Base-by-base conservation (phyloP, 2,329 filamentous ascomycete genomes). In the Coniochaeta sp. region DNA sequence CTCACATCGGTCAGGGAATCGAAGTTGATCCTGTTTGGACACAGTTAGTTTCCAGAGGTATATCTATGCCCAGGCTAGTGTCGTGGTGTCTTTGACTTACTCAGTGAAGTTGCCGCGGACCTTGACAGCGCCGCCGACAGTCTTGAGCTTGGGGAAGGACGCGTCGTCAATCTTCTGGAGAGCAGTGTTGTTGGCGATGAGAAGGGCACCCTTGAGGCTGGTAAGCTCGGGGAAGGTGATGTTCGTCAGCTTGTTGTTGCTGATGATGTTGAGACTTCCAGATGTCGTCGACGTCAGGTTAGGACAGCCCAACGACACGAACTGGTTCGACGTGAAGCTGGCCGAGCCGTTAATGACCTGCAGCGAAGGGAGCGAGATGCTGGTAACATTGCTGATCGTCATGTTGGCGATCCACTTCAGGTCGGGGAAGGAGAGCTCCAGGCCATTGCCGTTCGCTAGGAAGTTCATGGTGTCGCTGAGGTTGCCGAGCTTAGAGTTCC, bases 151-250 rank as follows among this genome's bases (percentile, higher is more conserved):
- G 55, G 79, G 77, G 72, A 97, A 87, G 18, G n/a, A n/a, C n/a
- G n/a, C n/a, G n/a, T 82, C 82, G 57, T 79, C 70, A 52, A 96
- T 76, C 55, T 73, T 67, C 52, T 71, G 61, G 30, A 96, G 79
- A 52, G 76, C 74, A 55, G 89, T 89, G 85, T 97, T 96, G 82
- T 96, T 95, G 71, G 88, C 86, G 65, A 99, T 82, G 61, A 87
- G 83, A 67, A 95, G 81, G 67, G 87, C 89, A 73, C 89, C 91
- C 60, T 80, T 82, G 63, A 96, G 79, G 51, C 72, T 78, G 58
- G 75, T 78, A 45, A 97, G 77, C 20, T 65, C 46, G 47, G 87
- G 85, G 71, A 95, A 80, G 54, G 85, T 83, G 70, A 96, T 77
- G 80, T 95, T 96, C 66, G 73, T 67, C 49, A 87, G 72, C 55